Evolutionary conservation across 31 red algal species (phyloP).

Genomic region (Asparagopsis taxiformis): DNA sequence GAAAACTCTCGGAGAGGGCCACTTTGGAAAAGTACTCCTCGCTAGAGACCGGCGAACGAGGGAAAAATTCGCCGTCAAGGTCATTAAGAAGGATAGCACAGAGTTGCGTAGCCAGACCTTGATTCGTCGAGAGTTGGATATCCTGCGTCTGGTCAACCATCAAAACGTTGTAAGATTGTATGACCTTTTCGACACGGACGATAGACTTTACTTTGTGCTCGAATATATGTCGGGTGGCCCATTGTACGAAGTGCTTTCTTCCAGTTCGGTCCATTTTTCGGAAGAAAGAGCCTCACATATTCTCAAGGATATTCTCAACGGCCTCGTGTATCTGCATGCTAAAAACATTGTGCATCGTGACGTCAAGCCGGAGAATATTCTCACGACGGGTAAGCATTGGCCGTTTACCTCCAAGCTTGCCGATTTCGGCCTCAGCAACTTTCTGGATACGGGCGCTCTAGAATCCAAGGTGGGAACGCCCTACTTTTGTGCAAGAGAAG

Average conservation of each 20-base stretch:
- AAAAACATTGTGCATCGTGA: slow-evolving; percentile 77
- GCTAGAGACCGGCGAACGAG: slow-evolving; percentile 58
- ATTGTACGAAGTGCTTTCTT: slow-evolving; percentile 76
- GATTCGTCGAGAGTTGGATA: slow-evolving; percentile 74
- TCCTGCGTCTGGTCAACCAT: slow-evolving; percentile 69
- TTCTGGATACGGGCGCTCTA: slow-evolving; percentile 72
- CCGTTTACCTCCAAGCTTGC: slow-evolving; percentile 69
- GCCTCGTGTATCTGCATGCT: slow-evolving; percentile 73
- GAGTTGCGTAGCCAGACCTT: slow-evolving; percentile 58
- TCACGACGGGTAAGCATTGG: slow-evolving; percentile 47
- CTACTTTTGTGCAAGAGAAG: slow-evolving; percentile 83
- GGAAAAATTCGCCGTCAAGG: slow-evolving; percentile 81
- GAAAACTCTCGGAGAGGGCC: slow-evolving; percentile 73
- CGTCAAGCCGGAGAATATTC: slow-evolving; percentile 92
- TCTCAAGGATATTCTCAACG: slow-evolving; percentile 66
- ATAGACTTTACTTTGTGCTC: slow-evolving; percentile 89
- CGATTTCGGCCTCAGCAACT: slow-evolving; percentile 88
- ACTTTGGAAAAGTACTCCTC: slow-evolving; percentile 83
- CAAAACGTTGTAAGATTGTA: slow-evolving; percentile 76
- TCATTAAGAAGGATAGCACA: slow-evolving; percentile 50
- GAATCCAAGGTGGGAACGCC: slow-evolving; percentile 61
- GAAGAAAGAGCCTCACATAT: slow-evolving; percentile 62
- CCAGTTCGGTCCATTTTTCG: slow-evolving; percentile 44
- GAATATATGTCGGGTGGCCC: slow-evolving; percentile 90
- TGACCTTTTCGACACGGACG: slow-evolving; percentile 81